Evolutionary conservation across 331 rosid species (phyloP).

Genomic region (Spiraea crenata): DNA sequence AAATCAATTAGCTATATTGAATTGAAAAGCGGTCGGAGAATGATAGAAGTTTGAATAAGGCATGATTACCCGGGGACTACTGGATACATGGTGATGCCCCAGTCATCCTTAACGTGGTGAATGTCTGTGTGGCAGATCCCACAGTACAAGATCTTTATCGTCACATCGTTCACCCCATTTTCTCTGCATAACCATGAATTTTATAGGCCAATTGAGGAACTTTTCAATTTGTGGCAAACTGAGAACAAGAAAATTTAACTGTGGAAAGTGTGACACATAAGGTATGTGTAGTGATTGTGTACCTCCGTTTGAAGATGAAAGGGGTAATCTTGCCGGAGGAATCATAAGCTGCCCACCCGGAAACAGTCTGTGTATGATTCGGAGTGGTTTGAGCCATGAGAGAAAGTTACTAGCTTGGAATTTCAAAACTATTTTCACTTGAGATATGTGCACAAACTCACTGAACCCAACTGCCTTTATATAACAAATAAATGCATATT

Average conservation of each 20-base stretch:
- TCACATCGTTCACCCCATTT: conserved; percentile 62
- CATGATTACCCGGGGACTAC: conserved; percentile 16
- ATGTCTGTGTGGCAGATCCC: conserved; percentile 86
- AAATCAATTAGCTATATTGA: too few species aligned
- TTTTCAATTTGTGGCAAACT: too few species aligned
- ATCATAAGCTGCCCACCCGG: conserved; percentile 89
- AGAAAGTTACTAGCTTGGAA: not conserved
- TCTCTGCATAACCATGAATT: conserved; percentile 38
- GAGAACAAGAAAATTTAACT: too few species aligned
- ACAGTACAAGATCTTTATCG: conserved; percentile 55
- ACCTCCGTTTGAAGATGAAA: conserved; percentile 68
- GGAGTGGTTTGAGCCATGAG: conserved; percentile 59
- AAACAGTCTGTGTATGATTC: conserved; percentile 62
- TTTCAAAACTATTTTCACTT: too few species aligned
- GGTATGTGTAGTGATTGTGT: not conserved
- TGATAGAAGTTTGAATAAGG: not conserved
- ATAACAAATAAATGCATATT: too few species aligned
- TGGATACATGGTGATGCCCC: conserved; percentile 64
- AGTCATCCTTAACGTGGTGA: conserved; percentile 53
- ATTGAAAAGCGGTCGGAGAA: too few species aligned
- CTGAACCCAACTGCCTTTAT: not conserved
- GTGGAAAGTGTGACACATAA: too few species aligned
- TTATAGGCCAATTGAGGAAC: too few species aligned
- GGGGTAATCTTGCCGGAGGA: conserved; percentile 66
- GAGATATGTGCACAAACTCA: not conserved